Base-by-base conservation (phyloP, 2,329 filamentous ascomycete species). In the Alternaria panax region DNA sequence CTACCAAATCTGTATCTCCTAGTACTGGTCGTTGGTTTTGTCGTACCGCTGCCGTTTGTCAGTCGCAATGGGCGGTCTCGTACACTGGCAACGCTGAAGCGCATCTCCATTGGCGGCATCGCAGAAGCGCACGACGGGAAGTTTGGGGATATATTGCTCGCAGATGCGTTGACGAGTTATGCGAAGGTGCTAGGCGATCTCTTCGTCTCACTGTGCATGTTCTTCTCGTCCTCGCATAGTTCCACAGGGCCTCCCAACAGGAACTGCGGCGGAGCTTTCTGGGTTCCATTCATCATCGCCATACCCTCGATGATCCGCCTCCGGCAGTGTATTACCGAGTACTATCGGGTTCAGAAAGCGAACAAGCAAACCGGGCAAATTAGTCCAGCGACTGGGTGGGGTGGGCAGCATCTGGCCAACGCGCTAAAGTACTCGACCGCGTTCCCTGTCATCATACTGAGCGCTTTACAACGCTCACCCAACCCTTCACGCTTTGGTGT, bases 91-190 rank as follows among this genome's bases (percentile, higher is more conserved):
- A 94, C 88, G 0, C 81, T 98, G 43, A 88, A 88, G 61, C 90
- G 95, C 57, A 88, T 98, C 61, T 87, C 87, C 68, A 81, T 97
- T 42, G 95, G 95, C 24, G 93, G 94, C 0, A 85, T 99, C 24
- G 94, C 95, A 14, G 90, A 94, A 78, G 83, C 91, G 1, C 87
- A 91, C 68, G 91, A 97, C 78, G 93, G 94, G 54, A 97, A 96
- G 75, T 98, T 98, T 72, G 94, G 92, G 56, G 95, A 99, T 75
- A 90, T 98, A 52, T 81, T 99, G 59, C 87, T 99, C 18, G 93
- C 95, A 32, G 95, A 99, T 84, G 94, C 93, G 55, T 81, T 98
- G 69, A 99, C 95, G 41, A 96, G 92, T 72, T 99, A 98, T 77
- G 90, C 94, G 62, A 97, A 96, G 78, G 91, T 97, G 28, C 84